Percentiles rank a stretch among this genome's conserved stretches.
phyloP scores from a whole-genome alignment of 306 rosid genomes.

The Mucuna pruriens region DNA sequence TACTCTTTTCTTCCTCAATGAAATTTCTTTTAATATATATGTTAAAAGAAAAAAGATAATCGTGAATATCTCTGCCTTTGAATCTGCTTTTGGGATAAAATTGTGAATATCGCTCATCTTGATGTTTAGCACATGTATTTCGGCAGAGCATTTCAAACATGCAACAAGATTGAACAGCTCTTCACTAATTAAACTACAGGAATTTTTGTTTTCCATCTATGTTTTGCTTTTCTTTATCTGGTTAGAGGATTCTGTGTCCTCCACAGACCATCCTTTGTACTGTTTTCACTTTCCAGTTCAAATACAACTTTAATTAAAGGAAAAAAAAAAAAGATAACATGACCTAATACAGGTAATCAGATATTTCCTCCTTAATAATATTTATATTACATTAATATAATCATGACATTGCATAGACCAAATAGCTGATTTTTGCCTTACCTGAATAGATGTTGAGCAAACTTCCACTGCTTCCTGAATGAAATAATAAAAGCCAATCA shows the following conservation, averaged over 20 bases:
- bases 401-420: constrained; percentile 1
- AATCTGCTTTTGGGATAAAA: not conserved
- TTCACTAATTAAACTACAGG: constrained; percentile 4
- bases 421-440: constrained; percentile 30
- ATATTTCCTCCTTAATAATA: not conserved
- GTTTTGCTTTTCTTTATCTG: not conserved
- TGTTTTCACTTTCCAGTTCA: not conserved
- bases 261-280: not conserved
- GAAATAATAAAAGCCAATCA: constrained; percentile 27
- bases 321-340: not conserved
- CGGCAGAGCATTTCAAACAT: not conserved
- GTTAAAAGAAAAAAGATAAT: not conserved
- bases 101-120: not conserved
- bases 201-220: not conserved
- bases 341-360: not conserved
- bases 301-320: not conserved
- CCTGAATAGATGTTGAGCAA: constrained; percentile 92
- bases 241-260: not conserved
- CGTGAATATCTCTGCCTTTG: not conserved
- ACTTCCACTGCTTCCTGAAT: constrained; percentile 96
- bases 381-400: constrained; percentile 27
- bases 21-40: not conserved
- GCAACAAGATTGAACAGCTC: not conserved
- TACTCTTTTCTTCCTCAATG: not conserved
- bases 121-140: not conserved